Conservation (phyloP, 352 stramenopile species). For the Phytophthora rubi region DNA sequence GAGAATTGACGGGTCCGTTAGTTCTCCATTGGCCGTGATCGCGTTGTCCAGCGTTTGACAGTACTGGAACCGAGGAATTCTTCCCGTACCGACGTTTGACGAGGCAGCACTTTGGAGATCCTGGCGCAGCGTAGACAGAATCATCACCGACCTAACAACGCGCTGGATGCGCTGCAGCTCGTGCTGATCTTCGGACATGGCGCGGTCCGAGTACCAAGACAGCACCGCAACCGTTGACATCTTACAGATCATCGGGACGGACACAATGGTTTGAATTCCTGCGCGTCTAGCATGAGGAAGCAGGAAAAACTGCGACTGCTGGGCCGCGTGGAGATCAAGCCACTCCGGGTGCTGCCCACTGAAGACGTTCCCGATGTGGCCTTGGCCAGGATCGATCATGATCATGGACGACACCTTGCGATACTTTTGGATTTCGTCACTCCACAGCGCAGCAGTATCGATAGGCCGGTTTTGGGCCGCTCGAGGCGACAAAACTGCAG, state of each 20-base stretch:
- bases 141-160: constrained; percentile 69
- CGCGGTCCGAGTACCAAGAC: constrained; percentile 78
- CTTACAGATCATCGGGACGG: constrained; percentile 84
- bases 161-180: constrained; percentile 79
- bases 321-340: constrained; percentile 52
- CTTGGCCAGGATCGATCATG: constrained; percentile 81
- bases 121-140: constrained; percentile 64
- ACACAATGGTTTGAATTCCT: constrained; percentile 70
- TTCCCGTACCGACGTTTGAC: constrained; percentile 26
- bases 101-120: constrained; percentile 47
- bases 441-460: constrained; percentile 39
- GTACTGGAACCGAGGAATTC: constrained; percentile 79
- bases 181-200: constrained; percentile 56
- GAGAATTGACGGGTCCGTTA: constrained; percentile 45
- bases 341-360: constrained; percentile 77
- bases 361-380: constrained; percentile 75
- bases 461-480: constrained; percentile 29
- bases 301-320: constrained; percentile 80
- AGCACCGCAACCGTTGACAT: constrained; percentile 81
- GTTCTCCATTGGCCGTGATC: constrained; percentile 74
- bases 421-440: constrained; percentile 74
- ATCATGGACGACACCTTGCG: constrained; percentile 72
- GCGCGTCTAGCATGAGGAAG: constrained; percentile 70
- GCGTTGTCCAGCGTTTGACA: constrained; percentile 79
- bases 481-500: constrained; percentile 29